phyloP scores from a whole-genome alignment of 1,284 basidiomycete genomes.

The Rhodofomes roseus region DNA sequence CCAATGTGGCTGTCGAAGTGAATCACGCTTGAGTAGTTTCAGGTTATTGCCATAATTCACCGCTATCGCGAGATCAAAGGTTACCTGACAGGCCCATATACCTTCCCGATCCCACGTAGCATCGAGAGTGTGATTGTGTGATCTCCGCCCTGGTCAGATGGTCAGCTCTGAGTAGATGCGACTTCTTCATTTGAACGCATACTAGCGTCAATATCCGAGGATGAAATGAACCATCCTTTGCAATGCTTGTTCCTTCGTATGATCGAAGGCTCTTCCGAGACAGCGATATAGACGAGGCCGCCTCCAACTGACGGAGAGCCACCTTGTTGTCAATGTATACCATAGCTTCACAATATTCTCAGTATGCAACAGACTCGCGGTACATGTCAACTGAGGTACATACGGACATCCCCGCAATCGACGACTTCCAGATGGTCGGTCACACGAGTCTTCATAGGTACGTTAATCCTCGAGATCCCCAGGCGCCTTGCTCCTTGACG shows the following conservation, averaged over 20 bases:
- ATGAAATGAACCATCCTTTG: conserved; percentile 33
- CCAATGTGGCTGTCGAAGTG: conserved; percentile 39
- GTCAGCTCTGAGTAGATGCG: neutral
- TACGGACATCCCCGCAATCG: conserved; percentile 36
- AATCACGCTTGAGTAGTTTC: conserved; percentile 25
- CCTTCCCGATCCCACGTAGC: conserved; percentile 31
- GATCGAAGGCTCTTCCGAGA: conserved; percentile 17
- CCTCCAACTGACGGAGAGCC: conserved; percentile 31
- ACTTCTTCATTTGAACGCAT: neutral
- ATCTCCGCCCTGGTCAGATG: conserved; percentile 30
- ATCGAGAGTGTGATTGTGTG: conserved; percentile 38
- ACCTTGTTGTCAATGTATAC: conserved; percentile 31
- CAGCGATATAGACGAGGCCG: conserved; percentile 26
- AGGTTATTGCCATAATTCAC: neutral
- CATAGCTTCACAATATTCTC: conserved; percentile 21
- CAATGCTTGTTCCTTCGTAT: conserved; percentile 22
- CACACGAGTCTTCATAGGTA: conserved; percentile 26
- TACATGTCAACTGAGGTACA: conserved; percentile 10
- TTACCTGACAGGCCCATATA: conserved; percentile 34
- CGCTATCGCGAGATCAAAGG: neutral
- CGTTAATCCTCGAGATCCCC: conserved; percentile 26
- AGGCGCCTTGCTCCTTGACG: conserved; percentile 31
- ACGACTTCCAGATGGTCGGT: conserved; percentile 29
- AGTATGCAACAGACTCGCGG: neutral
- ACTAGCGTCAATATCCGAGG: conserved; percentile 34